Percentiles rank a stretch among this genome's conserved stretches.
Conservation (phyloP, 2,329 filamentous ascomycete species). For the Trichoderma citrinoviride region DNA sequence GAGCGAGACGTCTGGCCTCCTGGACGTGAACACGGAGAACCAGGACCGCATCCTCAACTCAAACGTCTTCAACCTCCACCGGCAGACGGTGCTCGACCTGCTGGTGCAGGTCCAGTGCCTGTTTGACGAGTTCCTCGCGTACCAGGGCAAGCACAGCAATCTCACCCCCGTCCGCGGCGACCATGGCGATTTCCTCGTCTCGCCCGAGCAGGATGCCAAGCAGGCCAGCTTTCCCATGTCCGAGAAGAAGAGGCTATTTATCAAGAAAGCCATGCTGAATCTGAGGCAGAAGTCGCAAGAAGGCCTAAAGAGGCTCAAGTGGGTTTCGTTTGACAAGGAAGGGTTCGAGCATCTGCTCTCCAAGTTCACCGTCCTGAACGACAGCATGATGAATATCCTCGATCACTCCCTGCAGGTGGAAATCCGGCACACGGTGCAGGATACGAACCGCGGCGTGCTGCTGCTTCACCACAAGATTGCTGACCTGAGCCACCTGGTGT, state of each 20-base stretch:
- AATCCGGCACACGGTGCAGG: conserved; percentile 47
- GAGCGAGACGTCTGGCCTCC: conserved; percentile 48
- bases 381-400: conserved; percentile 48
- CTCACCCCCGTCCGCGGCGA: conserved; percentile 38
- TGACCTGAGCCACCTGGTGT: conserved; percentile 46
- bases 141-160: conserved; percentile 41
- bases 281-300: conserved; percentile 40
- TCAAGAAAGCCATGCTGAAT: conserved; percentile 43
- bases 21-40: conserved; percentile 44
- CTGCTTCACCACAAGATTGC: conserved; percentile 47
- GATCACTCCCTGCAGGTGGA: conserved; percentile 47
- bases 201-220: conserved; percentile 45
- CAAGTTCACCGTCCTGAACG: conserved; percentile 46
- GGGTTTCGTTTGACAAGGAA: conserved; percentile 47
- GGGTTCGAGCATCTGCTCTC: conserved; percentile 45
- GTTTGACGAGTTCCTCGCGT: conserved; percentile 46
- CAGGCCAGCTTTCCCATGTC: conserved; percentile 46
- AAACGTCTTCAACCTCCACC: conserved; percentile 48
- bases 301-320: conserved; percentile 35
- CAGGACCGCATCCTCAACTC: conserved; percentile 44
- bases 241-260: conserved; percentile 41
- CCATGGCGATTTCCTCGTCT: conserved; percentile 34
- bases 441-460: conserved; percentile 47
- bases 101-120: conserved; percentile 47
- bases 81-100: conserved; percentile 48